Evolutionary conservation across 2,329 filamentous ascomycete genomes (phyloP), one percentile per base, ranked within the genome.

Genomic region (Coniosporium uncinatum): DNA sequence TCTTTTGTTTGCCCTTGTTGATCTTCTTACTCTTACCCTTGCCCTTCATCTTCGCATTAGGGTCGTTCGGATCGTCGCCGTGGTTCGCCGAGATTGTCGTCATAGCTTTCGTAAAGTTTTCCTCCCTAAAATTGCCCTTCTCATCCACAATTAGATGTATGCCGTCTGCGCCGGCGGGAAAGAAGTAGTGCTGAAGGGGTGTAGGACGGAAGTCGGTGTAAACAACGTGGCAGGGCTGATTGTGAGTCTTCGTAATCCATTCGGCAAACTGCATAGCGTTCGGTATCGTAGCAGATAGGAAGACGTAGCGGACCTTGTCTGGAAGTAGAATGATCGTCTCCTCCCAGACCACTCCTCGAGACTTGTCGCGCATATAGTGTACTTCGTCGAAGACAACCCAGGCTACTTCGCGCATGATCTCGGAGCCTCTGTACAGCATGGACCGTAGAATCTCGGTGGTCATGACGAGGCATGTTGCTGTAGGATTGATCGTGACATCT

Each of bases 311-410:
- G 51, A 98, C 94, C 75, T 98, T 97, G 71, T 98, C 93, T 4
- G 93, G 93, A 22, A 98, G 75, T 51, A 98, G 76, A 56, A 98
- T 98, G 58, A 98, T 97, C 31, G 93, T 97, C 70, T 98, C 93
- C 63, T 98, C 93, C 93, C 93, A 98, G 3, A 98, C 93, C 1
- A 98, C 93, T 71, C 93, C 93, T 65, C 93, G 79, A 39, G 81
- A 73, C 65, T 94, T 94, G 66, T 98, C 93, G 56, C 93, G 82
- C 81, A 98, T 84, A 66, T 98, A 98, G 65, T 98, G 93, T 47
- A 98, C 95, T 64, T 98, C 93, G 64, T 98, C 93, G 54, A 98
- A 98, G 2, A 98, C 74, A 2, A 98, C 94, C 93, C 93, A 98
- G 14, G 86, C 90, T 2, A 98, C 94, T 69, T 98, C 93, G 51